Conservation (phyloP, 2,329 filamentous ascomycete genomes). For the Akanthomyces uredinophilus region DNA sequence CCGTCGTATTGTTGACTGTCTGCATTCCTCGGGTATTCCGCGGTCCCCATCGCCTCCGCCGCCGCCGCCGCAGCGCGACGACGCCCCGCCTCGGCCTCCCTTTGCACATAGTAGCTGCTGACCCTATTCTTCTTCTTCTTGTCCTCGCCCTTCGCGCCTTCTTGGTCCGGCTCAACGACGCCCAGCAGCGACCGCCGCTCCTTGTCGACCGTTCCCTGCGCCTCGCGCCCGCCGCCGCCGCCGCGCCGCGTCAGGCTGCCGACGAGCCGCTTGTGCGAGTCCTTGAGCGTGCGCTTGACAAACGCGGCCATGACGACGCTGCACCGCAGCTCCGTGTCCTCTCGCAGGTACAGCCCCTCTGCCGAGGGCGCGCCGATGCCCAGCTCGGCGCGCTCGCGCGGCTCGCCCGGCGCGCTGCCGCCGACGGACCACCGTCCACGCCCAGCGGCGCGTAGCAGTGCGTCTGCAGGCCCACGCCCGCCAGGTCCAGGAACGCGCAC, state of each 20-base stretch:
- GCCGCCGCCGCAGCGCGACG: not conserved
- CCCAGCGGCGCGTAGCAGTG: constrained; percentile 80
- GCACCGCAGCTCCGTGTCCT: constrained; percentile 77
- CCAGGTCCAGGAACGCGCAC: constrained; percentile 71
- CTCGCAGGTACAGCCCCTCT: constrained; percentile 69
- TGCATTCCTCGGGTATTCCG: not conserved
- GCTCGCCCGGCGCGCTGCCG: constrained; percentile 67
- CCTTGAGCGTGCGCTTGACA: constrained; percentile 77
- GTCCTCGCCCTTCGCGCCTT: not conserved
- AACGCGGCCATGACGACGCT: constrained; percentile 71
- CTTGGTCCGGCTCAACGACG: not conserved
- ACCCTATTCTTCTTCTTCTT: constrained; percentile 1
- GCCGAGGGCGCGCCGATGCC: constrained; percentile 59
- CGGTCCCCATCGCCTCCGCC: not conserved
- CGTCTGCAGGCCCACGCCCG: constrained; percentile 64
- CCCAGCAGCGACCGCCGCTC: not conserved
- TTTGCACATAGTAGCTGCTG: not conserved
- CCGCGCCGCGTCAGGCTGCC: constrained; percentile 47
- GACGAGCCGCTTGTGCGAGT: constrained; percentile 66
- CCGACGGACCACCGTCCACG: constrained; percentile 75
- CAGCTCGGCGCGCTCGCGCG: constrained; percentile 58
- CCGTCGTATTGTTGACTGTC: not conserved
- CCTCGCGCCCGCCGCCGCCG: constrained; percentile 17
- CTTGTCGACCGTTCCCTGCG: constrained; percentile 33
- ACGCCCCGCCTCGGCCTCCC: not conserved